Base-by-base conservation (phyloP, 2,329 filamentous ascomycete genomes). In the Phaeosphaeriaceae sp. region DNA sequence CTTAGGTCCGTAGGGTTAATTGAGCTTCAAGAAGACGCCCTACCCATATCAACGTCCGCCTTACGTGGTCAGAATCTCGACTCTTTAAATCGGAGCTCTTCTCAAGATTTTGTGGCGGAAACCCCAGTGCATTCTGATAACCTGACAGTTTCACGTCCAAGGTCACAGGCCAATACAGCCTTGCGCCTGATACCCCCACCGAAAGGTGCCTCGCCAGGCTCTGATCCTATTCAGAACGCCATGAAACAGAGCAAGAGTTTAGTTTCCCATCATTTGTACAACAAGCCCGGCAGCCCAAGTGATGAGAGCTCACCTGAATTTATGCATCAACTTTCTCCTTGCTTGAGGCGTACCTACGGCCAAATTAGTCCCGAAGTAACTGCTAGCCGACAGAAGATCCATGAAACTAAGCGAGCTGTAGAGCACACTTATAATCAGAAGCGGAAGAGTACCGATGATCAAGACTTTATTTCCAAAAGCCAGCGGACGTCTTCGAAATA, bases 141-240 rank as follows among this genome's bases (percentile, higher is more conserved):
- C 3, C 2, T 37, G 12, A 38, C 30, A n/a, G 20, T 46, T 13
- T 41, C 47, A 7, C 60, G 67, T 30, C 66, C 66, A 1, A 61
- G 39, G 43, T 70, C 68, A 1, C 61, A 61, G 42, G 70, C 68
- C 8, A 72, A 73, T 26, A 70, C 61, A 15, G 63, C 63, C 15
- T 70, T 66, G 21, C 56, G 67, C 1, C 65, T 73, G 50, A 58
- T 58, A 48, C 59, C 61, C 5, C 50, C 59, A 11, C 48, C 36
- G 3, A n/a, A 12, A 6, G 43, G 30, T 2, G 23, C 9, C 13
- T 50, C 23, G 4, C 35, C 28, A 17, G 47, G 17, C 15, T 42
- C 33, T 18, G 21, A 38, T 35, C n/a, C 23, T 35, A 36, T 40
- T 17, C 16, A 18, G 28, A 15, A 20, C 13, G n/a, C n/a, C n/a